phyloP scores from a whole-genome alignment of 306 rosid genomes.

The Adenanthera pavonina region DNA sequence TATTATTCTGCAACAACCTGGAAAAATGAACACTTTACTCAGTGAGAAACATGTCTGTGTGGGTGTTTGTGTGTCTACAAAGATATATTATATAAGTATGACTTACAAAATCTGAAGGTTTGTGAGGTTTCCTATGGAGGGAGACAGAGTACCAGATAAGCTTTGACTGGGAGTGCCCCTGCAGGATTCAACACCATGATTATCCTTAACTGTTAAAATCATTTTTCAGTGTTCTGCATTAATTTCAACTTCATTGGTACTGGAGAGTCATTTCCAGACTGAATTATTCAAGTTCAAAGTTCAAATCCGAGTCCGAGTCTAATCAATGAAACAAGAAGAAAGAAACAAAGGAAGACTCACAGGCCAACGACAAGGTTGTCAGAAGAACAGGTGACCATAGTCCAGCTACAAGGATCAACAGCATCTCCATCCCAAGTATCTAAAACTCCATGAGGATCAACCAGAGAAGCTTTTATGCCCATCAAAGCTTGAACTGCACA shows the following conservation, averaged over 20 bases:
- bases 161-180: conserved; percentile 98
- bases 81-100: neutral
- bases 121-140: conserved; percentile 92
- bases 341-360: conserved; percentile 49
- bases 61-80: neutral
- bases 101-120: conserved; percentile 98
- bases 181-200: conserved; percentile 46
- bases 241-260: neutral
- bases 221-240: neutral
- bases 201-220: conserved; percentile 20
- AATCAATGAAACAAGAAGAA: neutral
- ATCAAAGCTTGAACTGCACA: conserved; percentile 90
- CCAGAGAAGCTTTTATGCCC: conserved; percentile 67
- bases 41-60: neutral
- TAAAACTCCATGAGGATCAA: conserved; percentile 93
- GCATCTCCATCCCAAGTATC: conserved; percentile 93
- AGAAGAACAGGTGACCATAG: conserved; percentile 94
- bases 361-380: conserved; percentile 83
- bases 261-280: neutral
- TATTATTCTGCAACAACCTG: conserved; percentile 94
- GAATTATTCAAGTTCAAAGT: neutral
- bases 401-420: conserved; percentile 99
- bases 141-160: conserved; percentile 86
- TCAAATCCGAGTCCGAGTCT: neutral
- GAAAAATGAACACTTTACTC: neutral